phyloP scores from a whole-genome alignment of 768 basidiomycete species.

The Rhodotorula paludigena region DNA sequence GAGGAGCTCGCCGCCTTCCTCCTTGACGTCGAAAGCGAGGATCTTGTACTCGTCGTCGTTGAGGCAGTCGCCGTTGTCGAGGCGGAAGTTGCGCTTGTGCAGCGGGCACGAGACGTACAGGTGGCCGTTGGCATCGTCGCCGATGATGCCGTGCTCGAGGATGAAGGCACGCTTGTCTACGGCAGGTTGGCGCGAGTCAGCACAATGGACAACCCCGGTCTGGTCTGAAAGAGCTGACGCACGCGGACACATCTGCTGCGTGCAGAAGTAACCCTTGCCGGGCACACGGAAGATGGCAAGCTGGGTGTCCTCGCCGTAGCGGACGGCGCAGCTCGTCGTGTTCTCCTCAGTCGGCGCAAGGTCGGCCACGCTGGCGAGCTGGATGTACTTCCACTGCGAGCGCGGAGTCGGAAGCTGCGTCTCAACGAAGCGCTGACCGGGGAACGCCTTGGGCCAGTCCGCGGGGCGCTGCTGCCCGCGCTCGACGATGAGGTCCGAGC shows the following conservation, averaged over 20 bases:
- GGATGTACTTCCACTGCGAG: constrained; percentile 58
- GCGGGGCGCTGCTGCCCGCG: constrained; percentile 63
- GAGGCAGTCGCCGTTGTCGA: constrained; percentile 55
- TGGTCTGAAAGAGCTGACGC: background rate
- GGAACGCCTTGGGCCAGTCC: constrained; percentile 61
- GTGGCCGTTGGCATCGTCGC: constrained; percentile 57
- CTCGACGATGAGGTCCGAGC: constrained; percentile 57
- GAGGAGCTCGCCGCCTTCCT: constrained; percentile 51
- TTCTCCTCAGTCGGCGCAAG: constrained; percentile 47
- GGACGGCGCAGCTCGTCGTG: constrained; percentile 54
- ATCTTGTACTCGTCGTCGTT: constrained; percentile 61
- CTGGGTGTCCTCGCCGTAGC: constrained; percentile 61
- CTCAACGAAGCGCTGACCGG: constrained; percentile 52
- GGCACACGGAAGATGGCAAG: constrained; percentile 66
- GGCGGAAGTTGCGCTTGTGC: constrained; percentile 29
- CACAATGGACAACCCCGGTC: no score
- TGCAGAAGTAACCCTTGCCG: constrained; percentile 58
- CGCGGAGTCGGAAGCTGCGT: constrained; percentile 52
- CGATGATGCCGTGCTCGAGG: constrained; percentile 62
- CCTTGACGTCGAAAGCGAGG: constrained; percentile 59
- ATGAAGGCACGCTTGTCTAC: constrained; percentile 61
- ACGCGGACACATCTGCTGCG: constrained; percentile 58
- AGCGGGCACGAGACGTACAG: constrained; percentile 52
- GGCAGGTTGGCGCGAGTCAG: constrained; percentile 40
- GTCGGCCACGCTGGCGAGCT: constrained; percentile 54